Evolutionary conservation across 2,329 filamentous ascomycete species (phyloP).

Genomic region (Pseudofabraea citricarpa): DNA sequence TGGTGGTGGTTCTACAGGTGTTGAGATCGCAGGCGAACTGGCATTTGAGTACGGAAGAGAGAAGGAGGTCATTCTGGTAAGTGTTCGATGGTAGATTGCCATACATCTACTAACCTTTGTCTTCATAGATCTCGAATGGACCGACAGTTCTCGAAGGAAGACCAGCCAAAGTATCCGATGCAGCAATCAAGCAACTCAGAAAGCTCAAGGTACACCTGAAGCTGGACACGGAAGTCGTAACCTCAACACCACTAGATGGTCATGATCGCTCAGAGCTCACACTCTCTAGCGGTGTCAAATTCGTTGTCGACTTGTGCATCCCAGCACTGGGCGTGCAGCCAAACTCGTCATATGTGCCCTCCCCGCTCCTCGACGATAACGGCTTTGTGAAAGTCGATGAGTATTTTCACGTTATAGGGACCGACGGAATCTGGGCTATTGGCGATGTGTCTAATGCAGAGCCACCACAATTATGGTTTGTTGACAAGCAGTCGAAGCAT

Average conservation of each 20-base stretch:
- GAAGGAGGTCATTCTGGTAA: slow-evolving; percentile 24
- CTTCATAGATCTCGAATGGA: slow-evolving; percentile 24
- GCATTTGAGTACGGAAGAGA: slow-evolving; percentile 22
- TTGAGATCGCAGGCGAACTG: slow-evolving; percentile 29
- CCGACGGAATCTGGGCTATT: slow-evolving; percentile 26
- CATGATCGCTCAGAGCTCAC: slow-evolving; percentile 45
- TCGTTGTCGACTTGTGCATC: slow-evolving; percentile 50
- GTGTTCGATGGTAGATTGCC: background rate
- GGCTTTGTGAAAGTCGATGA: slow-evolving; percentile 47
- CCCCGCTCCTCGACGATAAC: slow-evolving; percentile 36
- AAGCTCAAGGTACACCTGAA: slow-evolving; percentile 45
- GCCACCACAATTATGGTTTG: slow-evolving; percentile 14
- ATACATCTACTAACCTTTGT: background rate
- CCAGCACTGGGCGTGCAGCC: slow-evolving; percentile 50
- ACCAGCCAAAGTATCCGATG: slow-evolving; percentile 16
- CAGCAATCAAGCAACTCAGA: slow-evolving; percentile 38
- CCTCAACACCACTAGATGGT: slow-evolving; percentile 34
- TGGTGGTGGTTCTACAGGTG: slow-evolving; percentile 30
- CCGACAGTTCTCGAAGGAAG: slow-evolving; percentile 25
- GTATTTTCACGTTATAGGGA: slow-evolving; percentile 40
- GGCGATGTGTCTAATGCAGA: slow-evolving; percentile 23
- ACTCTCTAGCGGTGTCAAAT: slow-evolving; percentile 40
- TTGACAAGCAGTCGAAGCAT: slow-evolving; percentile 17
- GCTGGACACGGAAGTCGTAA: slow-evolving; percentile 36
- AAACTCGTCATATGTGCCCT: slow-evolving; percentile 50